Evolutionary conservation across 352 stramenopile species (phyloP).

Genomic region (Pythium periplocum): DNA sequence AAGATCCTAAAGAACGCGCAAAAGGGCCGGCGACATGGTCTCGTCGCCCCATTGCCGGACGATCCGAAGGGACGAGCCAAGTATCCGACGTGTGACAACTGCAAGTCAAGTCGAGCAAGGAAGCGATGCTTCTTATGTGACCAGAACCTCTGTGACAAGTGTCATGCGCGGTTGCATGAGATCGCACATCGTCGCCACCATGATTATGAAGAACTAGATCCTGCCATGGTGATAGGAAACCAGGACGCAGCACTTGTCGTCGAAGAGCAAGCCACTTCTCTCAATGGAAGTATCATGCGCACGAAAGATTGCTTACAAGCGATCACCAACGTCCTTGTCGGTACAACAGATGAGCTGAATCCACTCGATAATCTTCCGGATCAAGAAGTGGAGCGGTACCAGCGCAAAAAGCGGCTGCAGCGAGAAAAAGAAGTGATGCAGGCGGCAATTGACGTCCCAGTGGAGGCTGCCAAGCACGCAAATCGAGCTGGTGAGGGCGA

Average conservation of each 20-base stretch:
- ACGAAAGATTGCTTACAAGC: too few species aligned
- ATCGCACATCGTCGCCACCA: conserved; percentile 45
- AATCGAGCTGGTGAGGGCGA: conserved; percentile 23
- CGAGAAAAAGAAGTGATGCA: conserved; percentile 53
- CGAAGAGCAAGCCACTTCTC: too few species aligned
- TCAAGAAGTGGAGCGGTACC: conserved; percentile 42
- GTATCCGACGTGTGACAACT: conserved; percentile 50
- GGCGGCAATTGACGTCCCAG: conserved; percentile 45
- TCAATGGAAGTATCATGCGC: too few species aligned
- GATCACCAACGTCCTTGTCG: not conserved
- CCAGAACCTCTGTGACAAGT: conserved; percentile 56
- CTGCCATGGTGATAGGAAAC: too few species aligned
- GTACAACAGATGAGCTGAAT: not conserved
- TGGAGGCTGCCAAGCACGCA: conserved; percentile 42
- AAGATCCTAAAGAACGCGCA: conserved; percentile 20
- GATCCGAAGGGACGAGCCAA: conserved; percentile 29
- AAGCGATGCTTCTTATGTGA: conserved; percentile 52
- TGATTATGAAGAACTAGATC: conserved; percentile 32
- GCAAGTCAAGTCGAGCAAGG: conserved; percentile 28
- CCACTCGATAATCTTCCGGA: conserved; percentile 9
- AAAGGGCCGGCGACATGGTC: conserved; percentile 44
- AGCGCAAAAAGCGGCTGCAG: conserved; percentile 32
- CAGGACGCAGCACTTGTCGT: too few species aligned
- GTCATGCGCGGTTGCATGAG: conserved; percentile 52
- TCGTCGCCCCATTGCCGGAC: conserved; percentile 44